Base-by-base conservation (phyloP, 148 eudicot genomes). In the Nyssa sinensis region DNA sequence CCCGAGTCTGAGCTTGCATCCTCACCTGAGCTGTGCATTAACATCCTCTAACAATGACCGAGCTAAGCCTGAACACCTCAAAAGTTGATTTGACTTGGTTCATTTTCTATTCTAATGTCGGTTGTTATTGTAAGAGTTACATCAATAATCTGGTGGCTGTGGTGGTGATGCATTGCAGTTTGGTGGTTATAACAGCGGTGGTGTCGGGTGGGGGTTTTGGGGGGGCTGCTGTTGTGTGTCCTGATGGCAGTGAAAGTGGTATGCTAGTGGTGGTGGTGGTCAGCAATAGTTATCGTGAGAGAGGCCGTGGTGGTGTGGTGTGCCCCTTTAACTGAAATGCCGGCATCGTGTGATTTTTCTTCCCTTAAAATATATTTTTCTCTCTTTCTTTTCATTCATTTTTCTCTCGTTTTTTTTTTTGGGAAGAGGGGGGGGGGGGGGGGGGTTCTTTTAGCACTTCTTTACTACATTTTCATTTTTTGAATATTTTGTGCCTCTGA, bases 171-270 rank as follows among this genome's bases (percentile, higher is more conserved):
- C 31, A n/a, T n/a, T 33, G 32, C 19, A 19, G 47, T 60, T 3
- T 27, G 35, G 16, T 44, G 51, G 16, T 5, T 3, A 24, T 30
- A 23, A 33, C 24, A 31, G 33, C 7, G 9, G 37, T 59, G 44
- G 25, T 27, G n/a, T n/a, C n/a, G n/a, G n/a, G n/a, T n/a, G n/a
- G n/a, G n/a, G n/a, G n/a, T n/a, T n/a, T n/a, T n/a, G 37, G 14
- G 49, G 32, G 55, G 30, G 39, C n/a, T 69, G 53, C 8, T 14
- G 30, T 30, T 70, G n/a, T n/a, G n/a, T n/a, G 29, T 70, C 34
- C 29, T 70, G 29, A 23, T 55, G 73, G 67, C n/a, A 51, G 71
- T 11, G 59, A 67, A 37, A 31, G 27, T 32, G 67, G 39, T 53
- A n/a, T 61, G 44, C 47, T 55, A 13, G 14, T 66, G 69, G 21